Conservation (phyloP, 306 rosid genomes). For the Betula pendula region DNA sequence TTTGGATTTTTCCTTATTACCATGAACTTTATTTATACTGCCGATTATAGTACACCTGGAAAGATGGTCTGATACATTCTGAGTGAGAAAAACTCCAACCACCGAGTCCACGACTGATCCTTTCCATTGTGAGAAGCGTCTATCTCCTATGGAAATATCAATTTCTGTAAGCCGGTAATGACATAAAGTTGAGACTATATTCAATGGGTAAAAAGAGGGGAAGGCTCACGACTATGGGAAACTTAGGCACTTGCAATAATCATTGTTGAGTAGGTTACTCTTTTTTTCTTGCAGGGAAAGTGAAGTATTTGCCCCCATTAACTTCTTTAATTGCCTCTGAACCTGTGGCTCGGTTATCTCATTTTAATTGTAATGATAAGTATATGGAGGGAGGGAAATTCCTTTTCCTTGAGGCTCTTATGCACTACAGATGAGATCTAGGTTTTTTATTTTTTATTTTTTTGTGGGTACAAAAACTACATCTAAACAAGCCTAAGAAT, state of each 20-base stretch:
- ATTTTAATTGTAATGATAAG: not conserved
- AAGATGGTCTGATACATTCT: constrained; percentile 96
- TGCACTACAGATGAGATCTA: too few species aligned
- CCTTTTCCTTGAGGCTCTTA: not conserved
- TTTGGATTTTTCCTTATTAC: not conserved
- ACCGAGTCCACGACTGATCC: constrained; percentile 99
- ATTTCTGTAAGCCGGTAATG: constrained; percentile 15
- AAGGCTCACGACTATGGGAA: not conserved
- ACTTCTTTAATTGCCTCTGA: not conserved
- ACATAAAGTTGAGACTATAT: constrained; percentile 14
- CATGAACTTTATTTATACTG: constrained; percentile 4
- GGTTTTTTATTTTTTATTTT: too few species aligned
- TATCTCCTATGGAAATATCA: constrained; percentile 74
- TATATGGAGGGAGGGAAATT: not conserved
- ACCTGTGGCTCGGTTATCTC: not conserved
- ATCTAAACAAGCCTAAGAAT: too few species aligned
- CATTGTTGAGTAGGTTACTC: not conserved
- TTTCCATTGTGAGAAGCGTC: constrained; percentile 95
- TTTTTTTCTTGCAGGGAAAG: not conserved
- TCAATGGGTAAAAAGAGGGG: not conserved
- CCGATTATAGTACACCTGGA: constrained; percentile 63
- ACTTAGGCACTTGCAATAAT: not conserved
- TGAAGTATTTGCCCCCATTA: not conserved
- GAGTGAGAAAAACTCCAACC: constrained; percentile 96
- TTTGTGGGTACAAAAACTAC: too few species aligned